These are phyloP conservation scores for Rugonectria rugulosa DNA, from an alignment of 2,329 filamentous ascomycete species.

Conservation along the genomic window DNA sequence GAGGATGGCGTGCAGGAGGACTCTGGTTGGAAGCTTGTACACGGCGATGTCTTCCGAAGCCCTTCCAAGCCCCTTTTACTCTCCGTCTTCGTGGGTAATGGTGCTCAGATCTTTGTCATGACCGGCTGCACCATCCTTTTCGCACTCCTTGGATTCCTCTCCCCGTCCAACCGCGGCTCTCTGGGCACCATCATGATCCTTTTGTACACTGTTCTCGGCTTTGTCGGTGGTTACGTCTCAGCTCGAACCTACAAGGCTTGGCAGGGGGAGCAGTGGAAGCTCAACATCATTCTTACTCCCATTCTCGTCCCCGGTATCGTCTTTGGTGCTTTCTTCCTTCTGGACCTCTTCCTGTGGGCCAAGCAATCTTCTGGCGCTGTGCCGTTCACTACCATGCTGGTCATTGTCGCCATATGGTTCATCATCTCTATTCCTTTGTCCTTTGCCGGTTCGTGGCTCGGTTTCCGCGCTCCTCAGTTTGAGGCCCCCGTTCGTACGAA, in stretches of 20 bases:
- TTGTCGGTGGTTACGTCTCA: conserved; percentile 89
- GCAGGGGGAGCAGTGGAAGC: conserved; percentile 91
- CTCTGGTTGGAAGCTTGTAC: conserved; percentile 97
- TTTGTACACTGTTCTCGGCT: conserved; percentile 91
- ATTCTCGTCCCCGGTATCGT: conserved; percentile 85
- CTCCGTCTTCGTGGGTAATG: conserved; percentile 89
- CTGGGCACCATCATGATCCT: conserved; percentile 93
- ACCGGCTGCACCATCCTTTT: conserved; percentile 93
- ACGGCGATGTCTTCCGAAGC: conserved; percentile 94
- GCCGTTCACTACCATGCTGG: conserved; percentile 95
- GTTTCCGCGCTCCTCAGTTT: conserved; percentile 77
- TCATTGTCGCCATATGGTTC: conserved; percentile 95
- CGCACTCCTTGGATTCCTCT: conserved; percentile 92
- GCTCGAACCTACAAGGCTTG: conserved; percentile 94
- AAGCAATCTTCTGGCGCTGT: conserved; percentile 92
- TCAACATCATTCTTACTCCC: conserved; percentile 89
- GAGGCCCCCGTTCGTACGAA: conserved; percentile 91
- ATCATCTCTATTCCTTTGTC: conserved; percentile 93
- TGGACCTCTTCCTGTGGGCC: conserved; percentile 96
- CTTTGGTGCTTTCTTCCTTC: conserved; percentile 87
- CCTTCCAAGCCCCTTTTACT: conserved; percentile 84
- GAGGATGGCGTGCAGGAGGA: conserved; percentile 97
- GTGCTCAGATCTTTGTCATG: conserved; percentile 97
- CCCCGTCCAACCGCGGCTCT: conserved; percentile 93
- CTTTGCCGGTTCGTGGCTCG: conserved; percentile 89